phyloP scores from a whole-genome alignment of 768 basidiomycete species.

The Termitomyces sp. region DNA sequence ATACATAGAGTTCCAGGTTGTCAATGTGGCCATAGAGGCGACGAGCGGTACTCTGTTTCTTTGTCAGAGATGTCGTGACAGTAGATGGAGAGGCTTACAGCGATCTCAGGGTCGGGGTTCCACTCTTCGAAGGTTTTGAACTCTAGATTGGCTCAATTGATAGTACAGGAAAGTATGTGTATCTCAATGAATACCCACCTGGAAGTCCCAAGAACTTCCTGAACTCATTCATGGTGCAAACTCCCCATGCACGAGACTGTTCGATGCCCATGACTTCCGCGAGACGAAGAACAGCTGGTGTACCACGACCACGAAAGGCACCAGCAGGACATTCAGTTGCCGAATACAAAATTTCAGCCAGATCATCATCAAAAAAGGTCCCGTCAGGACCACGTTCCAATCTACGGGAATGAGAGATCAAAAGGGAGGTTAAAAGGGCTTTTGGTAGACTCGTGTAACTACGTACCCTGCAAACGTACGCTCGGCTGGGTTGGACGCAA shows the following conservation, averaged over 20 bases:
- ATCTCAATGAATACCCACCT: conserved; percentile 21
- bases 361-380: conserved; percentile 47
- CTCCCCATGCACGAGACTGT: conserved; percentile 53
- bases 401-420: no score
- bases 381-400: conserved; percentile 42
- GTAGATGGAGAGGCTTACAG: conserved; percentile 23
- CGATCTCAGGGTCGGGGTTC: conserved; percentile 44
- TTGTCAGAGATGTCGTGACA: background rate
- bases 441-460: no score
- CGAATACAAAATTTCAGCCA: conserved; percentile 42
- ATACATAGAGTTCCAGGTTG: conserved; percentile 31
- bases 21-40: conserved; percentile 29
- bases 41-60: conserved; percentile 20
- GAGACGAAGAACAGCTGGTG: conserved; percentile 41
- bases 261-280: conserved; percentile 56
- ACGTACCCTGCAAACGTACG: conserved; percentile 47
- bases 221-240: conserved; percentile 43
- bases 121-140: conserved; percentile 53
- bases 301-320: conserved; percentile 44
- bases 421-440: no score
- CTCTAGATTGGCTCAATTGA: conserved; percentile 16
- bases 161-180: background rate
- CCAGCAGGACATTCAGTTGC: conserved; percentile 45
- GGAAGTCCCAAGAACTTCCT: conserved; percentile 40
- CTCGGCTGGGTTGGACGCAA: conserved; percentile 23